phyloP scores from a whole-genome alignment of 2,329 filamentous ascomycete species.

The Cladosporium sp. region DNA sequence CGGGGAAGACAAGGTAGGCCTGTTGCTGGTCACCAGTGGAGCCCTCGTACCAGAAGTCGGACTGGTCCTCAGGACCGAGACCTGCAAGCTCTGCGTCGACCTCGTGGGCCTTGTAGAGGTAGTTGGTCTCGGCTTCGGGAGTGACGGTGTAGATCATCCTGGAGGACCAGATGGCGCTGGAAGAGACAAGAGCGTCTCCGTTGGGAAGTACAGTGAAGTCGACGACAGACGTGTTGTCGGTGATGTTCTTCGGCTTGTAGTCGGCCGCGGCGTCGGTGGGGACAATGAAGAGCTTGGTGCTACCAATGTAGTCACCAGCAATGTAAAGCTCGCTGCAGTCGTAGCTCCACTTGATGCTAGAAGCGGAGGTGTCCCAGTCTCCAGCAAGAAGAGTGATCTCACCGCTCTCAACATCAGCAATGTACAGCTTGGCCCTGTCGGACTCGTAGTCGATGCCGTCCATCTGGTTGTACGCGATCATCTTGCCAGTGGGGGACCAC shows the following conservation, averaged over 20 bases:
- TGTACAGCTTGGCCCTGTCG: constrained; percentile 23
- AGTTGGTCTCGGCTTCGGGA: constrained; percentile 16
- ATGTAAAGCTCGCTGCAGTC: constrained; percentile 20
- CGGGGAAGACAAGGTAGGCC: constrained; percentile 23
- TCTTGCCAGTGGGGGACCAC: constrained; percentile 22
- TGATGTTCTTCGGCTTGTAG: constrained; percentile 21
- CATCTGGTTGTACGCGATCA: constrained; percentile 22
- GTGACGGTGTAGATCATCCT: constrained; percentile 21
- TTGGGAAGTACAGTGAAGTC: constrained; percentile 23
- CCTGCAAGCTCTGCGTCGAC: constrained; percentile 21
- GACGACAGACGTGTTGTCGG: constrained; percentile 20
- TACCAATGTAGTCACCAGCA: constrained; percentile 20
- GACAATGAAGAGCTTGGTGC: constrained; percentile 22
- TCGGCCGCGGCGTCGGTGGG: constrained; percentile 21
- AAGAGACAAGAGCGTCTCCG: constrained; percentile 19
- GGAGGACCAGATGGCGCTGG: constrained; percentile 21
- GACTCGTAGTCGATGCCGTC: constrained; percentile 23
- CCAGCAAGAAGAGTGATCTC: constrained; percentile 20
- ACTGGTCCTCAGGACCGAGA: constrained; percentile 19
- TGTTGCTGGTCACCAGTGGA: constrained; percentile 24
- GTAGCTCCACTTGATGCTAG: constrained; percentile 19
- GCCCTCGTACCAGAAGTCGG: constrained; percentile 23
- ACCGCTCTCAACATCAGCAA: constrained; percentile 20
- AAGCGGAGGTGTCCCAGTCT: constrained; percentile 20
- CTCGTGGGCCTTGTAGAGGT: constrained; percentile 24